Percentiles rank a stretch among this genome's conserved stretches.
Evolutionary conservation across 352 stramenopile genomes (phyloP).

Genomic region (Phytopythium sindhum): DNA sequence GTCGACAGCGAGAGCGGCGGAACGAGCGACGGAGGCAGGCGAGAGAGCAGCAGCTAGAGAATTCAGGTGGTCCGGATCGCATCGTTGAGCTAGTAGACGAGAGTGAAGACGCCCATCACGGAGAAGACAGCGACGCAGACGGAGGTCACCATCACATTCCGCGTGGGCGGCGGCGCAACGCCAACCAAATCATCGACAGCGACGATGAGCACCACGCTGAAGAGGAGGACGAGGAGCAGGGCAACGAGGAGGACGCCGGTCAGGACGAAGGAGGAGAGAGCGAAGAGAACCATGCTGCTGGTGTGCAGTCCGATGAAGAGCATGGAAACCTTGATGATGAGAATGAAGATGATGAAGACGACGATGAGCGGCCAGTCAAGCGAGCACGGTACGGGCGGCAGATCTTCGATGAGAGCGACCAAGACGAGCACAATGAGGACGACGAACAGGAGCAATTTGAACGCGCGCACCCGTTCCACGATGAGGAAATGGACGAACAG

Average conservation of each 20-base stretch:
- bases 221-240: constrained; percentile 2
- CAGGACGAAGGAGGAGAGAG: constrained; percentile 6
- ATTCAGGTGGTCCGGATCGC: neutral
- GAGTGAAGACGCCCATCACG: constrained; percentile 6
- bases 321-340: constrained; percentile 8
- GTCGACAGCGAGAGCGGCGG: constrained; percentile 15
- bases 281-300: constrained; percentile 8
- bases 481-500: constrained; percentile 6
- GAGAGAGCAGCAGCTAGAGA: neutral
- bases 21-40: constrained; percentile 1
- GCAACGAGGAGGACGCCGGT: constrained; percentile 17
- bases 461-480: neutral
- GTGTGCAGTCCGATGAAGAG: neutral
- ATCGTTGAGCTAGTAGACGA: constrained; percentile 23
- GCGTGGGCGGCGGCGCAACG: constrained; percentile 19
- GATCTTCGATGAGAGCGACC: constrained; percentile 31
- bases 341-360: constrained; percentile 16
- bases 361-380: constrained; percentile 10
- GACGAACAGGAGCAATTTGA: constrained; percentile 19
- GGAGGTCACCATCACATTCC: constrained; percentile 12
- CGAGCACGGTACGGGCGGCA: constrained; percentile 15
- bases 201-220: constrained; percentile 21
- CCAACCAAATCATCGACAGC: constrained; percentile 38
- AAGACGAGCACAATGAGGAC: constrained; percentile 23
- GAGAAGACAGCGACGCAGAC: constrained; percentile 14